These are phyloP conservation scores for Mrakiaceae sp. DNA, from an alignment of 1,284 basidiomycete species.

Conservation along the genomic window DNA sequence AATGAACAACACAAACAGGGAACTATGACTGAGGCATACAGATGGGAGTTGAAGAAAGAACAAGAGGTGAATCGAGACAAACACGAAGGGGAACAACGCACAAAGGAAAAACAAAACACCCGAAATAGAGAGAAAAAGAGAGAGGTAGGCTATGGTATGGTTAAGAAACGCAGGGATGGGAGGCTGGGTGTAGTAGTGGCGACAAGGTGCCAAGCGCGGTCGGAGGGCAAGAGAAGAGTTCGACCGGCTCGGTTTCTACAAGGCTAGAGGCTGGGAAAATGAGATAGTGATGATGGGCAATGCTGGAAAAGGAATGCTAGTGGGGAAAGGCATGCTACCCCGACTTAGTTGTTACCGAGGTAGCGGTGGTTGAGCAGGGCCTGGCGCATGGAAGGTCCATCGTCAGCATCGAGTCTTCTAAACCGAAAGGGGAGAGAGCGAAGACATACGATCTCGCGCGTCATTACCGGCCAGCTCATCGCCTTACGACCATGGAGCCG, in stretches of 20 bases:
- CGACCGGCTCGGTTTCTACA: background rate
- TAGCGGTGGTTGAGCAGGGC: conserved; percentile 15
- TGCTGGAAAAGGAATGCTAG: background rate
- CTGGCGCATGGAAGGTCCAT: background rate
- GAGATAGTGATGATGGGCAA: background rate
- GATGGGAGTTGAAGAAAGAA: too few species aligned
- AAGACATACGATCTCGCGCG: conserved; percentile 11
- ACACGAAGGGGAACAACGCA: background rate
- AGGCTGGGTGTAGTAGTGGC: background rate
- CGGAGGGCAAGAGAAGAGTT: background rate
- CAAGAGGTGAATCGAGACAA: too few species aligned
- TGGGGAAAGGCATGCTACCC: too few species aligned
- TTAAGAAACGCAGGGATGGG: background rate
- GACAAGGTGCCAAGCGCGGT: background rate
- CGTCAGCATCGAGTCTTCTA: background rate
- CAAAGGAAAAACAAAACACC: background rate
- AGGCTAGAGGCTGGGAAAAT: background rate
- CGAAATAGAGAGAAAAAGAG: background rate
- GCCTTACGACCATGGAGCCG: conserved; percentile 10
- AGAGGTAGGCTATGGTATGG: background rate
- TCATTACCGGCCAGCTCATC: conserved; percentile 9
- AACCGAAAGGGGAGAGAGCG: background rate
- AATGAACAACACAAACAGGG: too few species aligned
- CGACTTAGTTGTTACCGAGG: background rate
- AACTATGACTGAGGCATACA: too few species aligned